Conservation (phyloP, 2,329 filamentous ascomycete species). For the Endothia cerciana region DNA sequence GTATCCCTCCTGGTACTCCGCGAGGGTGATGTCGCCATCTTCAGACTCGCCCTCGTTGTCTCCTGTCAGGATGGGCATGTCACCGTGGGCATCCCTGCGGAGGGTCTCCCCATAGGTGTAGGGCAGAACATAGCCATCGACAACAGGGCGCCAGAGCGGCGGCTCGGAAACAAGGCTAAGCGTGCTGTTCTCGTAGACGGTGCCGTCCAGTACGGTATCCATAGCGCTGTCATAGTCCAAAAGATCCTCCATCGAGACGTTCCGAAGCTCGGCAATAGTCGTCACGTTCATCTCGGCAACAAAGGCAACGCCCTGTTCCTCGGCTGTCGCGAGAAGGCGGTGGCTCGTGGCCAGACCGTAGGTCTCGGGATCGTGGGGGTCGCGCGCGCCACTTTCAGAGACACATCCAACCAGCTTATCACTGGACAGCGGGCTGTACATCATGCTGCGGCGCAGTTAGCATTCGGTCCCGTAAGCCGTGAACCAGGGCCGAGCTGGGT, state of each 20-base stretch:
- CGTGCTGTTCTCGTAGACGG: no score
- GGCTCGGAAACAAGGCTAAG: no score
- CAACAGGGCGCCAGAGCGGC: conserved; percentile 2
- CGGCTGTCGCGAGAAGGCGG: conserved; percentile 32
- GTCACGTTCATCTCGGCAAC: conserved; percentile 5
- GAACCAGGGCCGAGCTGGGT: neutral
- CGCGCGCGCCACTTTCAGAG: conserved; percentile 39
- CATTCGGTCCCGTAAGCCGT: neutral
- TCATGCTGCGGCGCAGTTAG: conserved; percentile 32
- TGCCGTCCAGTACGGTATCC: neutral
- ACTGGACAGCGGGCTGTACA: neutral
- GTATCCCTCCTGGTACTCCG: conserved; percentile 30
- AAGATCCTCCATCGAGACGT: conserved; percentile 27
- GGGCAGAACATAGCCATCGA: conserved; percentile 4
- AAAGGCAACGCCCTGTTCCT: conserved; percentile 29
- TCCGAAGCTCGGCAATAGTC: neutral
- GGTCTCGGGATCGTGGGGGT: conserved; percentile 36
- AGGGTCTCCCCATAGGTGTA: neutral
- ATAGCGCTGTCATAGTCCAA: neutral
- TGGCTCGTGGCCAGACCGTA: conserved; percentile 35
- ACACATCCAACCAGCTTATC: neutral
- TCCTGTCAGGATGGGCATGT: conserved; percentile 2
- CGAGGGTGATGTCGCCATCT: conserved; percentile 21
- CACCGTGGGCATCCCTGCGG: neutral
- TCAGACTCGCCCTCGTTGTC: conserved; percentile 4